Evolutionary conservation across 2,329 filamentous ascomycete genomes (phyloP).

Genomic region (Pseudogymnoascus sp.): DNA sequence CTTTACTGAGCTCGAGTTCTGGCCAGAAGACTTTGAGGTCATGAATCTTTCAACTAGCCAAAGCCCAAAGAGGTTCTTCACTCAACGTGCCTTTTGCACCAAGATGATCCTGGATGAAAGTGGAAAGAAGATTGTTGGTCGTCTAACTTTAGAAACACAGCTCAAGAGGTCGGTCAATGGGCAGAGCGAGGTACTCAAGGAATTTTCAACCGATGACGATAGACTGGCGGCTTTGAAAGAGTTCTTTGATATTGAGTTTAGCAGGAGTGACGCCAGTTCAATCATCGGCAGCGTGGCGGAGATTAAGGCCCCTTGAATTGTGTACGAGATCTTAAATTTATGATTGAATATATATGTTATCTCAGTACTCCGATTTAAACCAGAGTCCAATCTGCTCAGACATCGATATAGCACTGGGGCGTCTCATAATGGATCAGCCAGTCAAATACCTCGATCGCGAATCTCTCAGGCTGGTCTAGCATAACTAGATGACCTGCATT

Average conservation of each 20-base stretch:
- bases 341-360: neutral
- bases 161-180: neutral
- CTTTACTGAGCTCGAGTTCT: neutral
- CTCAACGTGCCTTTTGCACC: neutral
- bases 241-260: neutral
- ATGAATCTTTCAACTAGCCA: neutral
- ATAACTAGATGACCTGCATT: neutral
- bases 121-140: neutral
- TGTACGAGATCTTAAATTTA: neutral
- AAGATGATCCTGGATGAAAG: neutral
- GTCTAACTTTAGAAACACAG: neutral
- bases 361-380: neutral
- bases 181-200: neutral
- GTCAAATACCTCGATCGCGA: neutral
- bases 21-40: neutral
- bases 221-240: neutral
- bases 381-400: neutral
- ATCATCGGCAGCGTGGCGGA: neutral
- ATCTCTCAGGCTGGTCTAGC: neutral
- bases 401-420: neutral
- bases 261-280: neutral
- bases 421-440: neutral
- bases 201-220: neutral
- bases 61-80: neutral
- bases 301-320: neutral